phyloP scores from a whole-genome alignment of 306 rosid species.

The Rubus idaeus region DNA sequence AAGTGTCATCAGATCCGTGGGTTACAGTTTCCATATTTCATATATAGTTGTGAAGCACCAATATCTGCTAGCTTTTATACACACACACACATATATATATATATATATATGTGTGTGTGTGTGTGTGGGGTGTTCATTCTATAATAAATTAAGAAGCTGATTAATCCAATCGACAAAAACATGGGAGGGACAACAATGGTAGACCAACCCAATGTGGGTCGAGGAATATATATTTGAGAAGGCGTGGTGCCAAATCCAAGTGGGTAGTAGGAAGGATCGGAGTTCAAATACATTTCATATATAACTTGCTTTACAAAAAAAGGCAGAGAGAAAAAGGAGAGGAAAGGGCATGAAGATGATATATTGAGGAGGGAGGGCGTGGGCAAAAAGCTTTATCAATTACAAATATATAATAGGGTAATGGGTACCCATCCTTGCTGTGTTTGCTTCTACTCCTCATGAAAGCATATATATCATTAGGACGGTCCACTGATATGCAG shows the following conservation, averaged over 20 bases:
- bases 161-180: slow-evolving; percentile 31
- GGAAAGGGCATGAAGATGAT: neutral
- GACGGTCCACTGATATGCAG: slow-evolving; percentile 44
- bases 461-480: slow-evolving; percentile 47
- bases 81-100: neutral
- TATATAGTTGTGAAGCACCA: slow-evolving; percentile 43
- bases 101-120: too few relatives aligned
- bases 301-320: slow-evolving; percentile 42
- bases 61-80: slow-evolving; percentile 34
- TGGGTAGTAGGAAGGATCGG: slow-evolving; percentile 21
- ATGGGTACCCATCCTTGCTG: slow-evolving; percentile 47
- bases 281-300: slow-evolving; percentile 14
- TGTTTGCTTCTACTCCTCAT: slow-evolving; percentile 47
- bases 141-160: neutral
- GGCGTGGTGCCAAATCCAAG: slow-evolving; percentile 36
- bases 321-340: slow-evolving; percentile 25
- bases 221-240: slow-evolving; percentile 1
- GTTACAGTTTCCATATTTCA: slow-evolving; percentile 37
- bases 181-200: slow-evolving; percentile 23
- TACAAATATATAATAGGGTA: slow-evolving; percentile 33
- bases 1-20: slow-evolving; percentile 27
- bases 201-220: slow-evolving; percentile 36
- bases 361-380: slow-evolving; percentile 6
- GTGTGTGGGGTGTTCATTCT: neutral
- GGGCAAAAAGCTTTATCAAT: slow-evolving; percentile 25